Conservation (phyloP, 108 stramenopile genomes). For the Cyclotella sp. region DNA sequence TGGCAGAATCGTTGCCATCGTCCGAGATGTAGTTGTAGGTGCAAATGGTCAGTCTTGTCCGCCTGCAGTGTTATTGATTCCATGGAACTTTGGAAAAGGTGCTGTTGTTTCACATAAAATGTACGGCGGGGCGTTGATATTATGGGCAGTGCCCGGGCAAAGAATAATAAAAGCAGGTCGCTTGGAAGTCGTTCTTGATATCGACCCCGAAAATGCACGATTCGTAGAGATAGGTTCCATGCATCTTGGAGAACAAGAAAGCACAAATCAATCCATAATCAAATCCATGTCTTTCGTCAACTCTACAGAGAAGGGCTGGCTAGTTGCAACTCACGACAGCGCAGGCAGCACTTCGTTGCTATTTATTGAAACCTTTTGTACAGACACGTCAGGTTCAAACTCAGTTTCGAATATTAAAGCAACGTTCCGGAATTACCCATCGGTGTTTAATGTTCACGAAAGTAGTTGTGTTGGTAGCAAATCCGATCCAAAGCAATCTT, state of each 20-base stretch:
- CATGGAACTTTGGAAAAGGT: conserved; percentile 65
- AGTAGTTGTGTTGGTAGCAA: conserved; percentile 9
- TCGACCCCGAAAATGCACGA: conserved; percentile 61
- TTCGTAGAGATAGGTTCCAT: conserved; percentile 52
- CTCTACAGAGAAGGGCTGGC: conserved; percentile 47
- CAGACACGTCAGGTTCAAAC: neutral
- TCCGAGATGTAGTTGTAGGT: conserved; percentile 45
- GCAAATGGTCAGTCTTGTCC: conserved; percentile 23
- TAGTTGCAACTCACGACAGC: conserved; percentile 55
- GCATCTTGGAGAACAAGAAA: conserved; percentile 30
- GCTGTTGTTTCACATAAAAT: conserved; percentile 45
- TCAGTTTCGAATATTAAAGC: conserved; percentile 22
- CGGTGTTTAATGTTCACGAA: conserved; percentile 41
- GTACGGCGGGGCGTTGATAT: conserved; percentile 61
- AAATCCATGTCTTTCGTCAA: conserved; percentile 53
- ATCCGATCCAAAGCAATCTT: conserved; percentile 26
- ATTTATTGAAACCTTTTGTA: conserved; percentile 44
- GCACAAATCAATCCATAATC: conserved; percentile 31
- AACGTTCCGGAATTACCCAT: conserved; percentile 42
- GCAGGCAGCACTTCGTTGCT: conserved; percentile 51
- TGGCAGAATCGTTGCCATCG: conserved; percentile 68
- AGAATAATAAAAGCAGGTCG: conserved; percentile 55
- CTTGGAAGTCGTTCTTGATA: conserved; percentile 56
- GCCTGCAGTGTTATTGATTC: conserved; percentile 54
- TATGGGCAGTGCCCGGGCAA: conserved; percentile 54